These are phyloP conservation scores for Hypoxylon perforatum DNA, from an alignment of 495 filamentous ascomycete species.

Conservation along the genomic window DNA sequence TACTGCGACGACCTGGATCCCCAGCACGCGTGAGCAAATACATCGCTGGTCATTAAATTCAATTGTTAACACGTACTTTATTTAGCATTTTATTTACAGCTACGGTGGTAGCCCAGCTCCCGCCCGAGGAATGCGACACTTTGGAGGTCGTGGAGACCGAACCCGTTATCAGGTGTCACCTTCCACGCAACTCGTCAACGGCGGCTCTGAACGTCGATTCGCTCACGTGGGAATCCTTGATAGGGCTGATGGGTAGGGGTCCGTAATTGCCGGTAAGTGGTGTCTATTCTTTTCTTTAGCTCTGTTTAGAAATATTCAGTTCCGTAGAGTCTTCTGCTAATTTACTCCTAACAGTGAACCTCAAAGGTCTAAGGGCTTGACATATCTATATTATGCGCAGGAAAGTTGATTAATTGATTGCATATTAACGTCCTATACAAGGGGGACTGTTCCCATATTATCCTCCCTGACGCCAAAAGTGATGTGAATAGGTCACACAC, in stretches of 20 bases:
- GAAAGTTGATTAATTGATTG: too few relatives aligned
- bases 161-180: not conserved
- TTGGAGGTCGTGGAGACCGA: not conserved
- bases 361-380: too few relatives aligned
- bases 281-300: not conserved
- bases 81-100: conserved; percentile 8
- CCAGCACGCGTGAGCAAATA: conserved; percentile 36
- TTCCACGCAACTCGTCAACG: not conserved
- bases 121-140: conserved; percentile 1
- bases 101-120: conserved; percentile 3
- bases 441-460: too few relatives aligned
- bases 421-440: too few relatives aligned
- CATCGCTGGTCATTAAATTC: not conserved
- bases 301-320: not conserved
- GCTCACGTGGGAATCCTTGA: conserved; percentile 13
- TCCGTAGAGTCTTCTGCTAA: not conserved
- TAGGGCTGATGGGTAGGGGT: conserved; percentile 24
- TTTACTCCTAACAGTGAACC: too few relatives aligned
- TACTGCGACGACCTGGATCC: conserved; percentile 45
- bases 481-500: too few relatives aligned
- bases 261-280: conserved; percentile 13
- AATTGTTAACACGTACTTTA: not conserved
- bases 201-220: not conserved
- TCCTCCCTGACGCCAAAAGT: too few relatives aligned
- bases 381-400: too few relatives aligned